Conservation (phyloP, 176 grass and related monocot species). For the Thinopyrum elongatum region DNA sequence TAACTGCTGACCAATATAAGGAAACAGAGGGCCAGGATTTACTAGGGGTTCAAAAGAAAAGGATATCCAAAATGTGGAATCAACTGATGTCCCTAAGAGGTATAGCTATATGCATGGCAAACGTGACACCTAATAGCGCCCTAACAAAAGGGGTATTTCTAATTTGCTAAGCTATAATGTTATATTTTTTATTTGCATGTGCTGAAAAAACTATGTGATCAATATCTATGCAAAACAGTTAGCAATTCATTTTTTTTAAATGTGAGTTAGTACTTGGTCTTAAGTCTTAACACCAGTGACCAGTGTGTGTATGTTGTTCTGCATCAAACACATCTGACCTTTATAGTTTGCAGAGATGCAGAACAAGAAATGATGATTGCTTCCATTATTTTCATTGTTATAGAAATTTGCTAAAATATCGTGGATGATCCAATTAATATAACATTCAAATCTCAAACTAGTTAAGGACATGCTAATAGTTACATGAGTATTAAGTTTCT, state of each 20-base stretch:
- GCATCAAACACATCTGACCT: neutral
- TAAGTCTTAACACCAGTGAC: neutral
- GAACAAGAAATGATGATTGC: neutral
- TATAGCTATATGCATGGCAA: neutral
- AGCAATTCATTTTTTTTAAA: neutral
- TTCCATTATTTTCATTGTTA: neutral
- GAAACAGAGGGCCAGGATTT: neutral
- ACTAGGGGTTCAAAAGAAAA: neutral
- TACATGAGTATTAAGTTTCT: neutral
- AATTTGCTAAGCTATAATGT: neutral
- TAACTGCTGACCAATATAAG: neutral
- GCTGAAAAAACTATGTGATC: neutral
- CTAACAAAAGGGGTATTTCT: neutral
- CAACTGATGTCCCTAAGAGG: neutral
- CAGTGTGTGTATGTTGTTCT: neutral
- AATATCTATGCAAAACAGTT: neutral
- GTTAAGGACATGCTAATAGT: neutral
- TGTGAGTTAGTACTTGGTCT: neutral
- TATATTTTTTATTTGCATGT: neutral
- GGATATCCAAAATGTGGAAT: neutral
- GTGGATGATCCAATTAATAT: neutral
- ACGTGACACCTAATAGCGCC: neutral
- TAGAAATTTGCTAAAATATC: neutral
- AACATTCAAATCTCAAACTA: neutral
- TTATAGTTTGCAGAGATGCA: neutral